These are phyloP conservation scores for Didymellaceae sp. DNA, from an alignment of 2,329 filamentous ascomycete species.

Conservation along the genomic window DNA sequence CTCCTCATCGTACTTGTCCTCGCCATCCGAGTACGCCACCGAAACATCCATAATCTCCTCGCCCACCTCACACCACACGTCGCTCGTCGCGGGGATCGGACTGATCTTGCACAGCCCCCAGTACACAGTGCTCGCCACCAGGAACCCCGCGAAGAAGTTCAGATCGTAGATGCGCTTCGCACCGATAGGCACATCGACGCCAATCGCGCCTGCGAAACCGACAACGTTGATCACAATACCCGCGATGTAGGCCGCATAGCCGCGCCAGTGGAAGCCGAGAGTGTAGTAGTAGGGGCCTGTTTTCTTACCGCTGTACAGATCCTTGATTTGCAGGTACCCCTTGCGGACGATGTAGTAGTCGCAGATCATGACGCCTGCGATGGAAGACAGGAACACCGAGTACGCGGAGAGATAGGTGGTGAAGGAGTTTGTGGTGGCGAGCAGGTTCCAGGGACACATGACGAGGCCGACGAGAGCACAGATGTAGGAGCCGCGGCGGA, in stretches of 20 bases:
- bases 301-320: slow-evolving; percentile 76
- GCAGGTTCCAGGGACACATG: slow-evolving; percentile 86
- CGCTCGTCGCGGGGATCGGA: slow-evolving; percentile 76
- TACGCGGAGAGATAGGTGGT: slow-evolving; percentile 92
- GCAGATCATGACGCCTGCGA: slow-evolving; percentile 86
- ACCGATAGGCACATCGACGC: slow-evolving; percentile 72
- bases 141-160: slow-evolving; percentile 88
- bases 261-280: slow-evolving; percentile 80
- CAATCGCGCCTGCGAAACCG: slow-evolving; percentile 84
- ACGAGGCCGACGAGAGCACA: slow-evolving; percentile 79
- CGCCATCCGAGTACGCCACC: slow-evolving; percentile 35
- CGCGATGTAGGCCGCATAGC: slow-evolving; percentile 79
- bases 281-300: slow-evolving; percentile 75
- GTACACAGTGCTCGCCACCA: slow-evolving; percentile 72
- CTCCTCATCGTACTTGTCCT: slow-evolving; percentile 40
- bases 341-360: slow-evolving; percentile 89
- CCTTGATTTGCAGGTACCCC: slow-evolving; percentile 79
- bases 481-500: slow-evolving; percentile 85
- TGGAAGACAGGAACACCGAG: slow-evolving; percentile 90
- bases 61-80: slow-evolving; percentile 80
- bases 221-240: slow-evolving; percentile 92
- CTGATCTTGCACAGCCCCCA: slow-evolving; percentile 71
- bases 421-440: slow-evolving; percentile 79
- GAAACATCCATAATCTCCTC: slow-evolving; percentile 38
- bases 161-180: slow-evolving; percentile 88